These are phyloP conservation scores for Beta macrorhiza DNA, from an alignment of 179 eudicot species.

Conservation along the genomic window DNA sequence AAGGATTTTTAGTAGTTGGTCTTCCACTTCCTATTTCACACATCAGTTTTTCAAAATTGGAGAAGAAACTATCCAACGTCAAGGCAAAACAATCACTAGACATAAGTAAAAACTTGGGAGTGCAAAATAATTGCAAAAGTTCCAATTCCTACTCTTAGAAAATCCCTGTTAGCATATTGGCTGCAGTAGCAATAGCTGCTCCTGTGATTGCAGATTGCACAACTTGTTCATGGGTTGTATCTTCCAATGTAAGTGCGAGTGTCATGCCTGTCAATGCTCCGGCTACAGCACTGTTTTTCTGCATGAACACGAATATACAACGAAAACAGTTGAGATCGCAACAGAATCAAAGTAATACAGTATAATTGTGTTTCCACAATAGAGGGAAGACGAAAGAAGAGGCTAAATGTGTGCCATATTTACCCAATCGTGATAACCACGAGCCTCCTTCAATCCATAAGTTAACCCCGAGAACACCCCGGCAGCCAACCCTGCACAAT, in stretches of 20 bases:
- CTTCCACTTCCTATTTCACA: no score
- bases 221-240: conserved; percentile 64
- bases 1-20: no score
- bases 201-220: conserved; percentile 85
- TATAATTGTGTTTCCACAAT: background rate
- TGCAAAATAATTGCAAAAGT: background rate
- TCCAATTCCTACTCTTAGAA: conserved; percentile 29
- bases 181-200: conserved; percentile 79
- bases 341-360: background rate
- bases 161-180: conserved; percentile 64
- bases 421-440: conserved; percentile 86
- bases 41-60: no score
- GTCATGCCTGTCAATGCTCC: conserved; percentile 79
- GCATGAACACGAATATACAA: conserved; percentile 12
- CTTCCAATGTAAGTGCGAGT: conserved; percentile 52
- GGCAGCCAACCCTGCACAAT: conserved; percentile 66
- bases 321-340: background rate
- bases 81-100: background rate
- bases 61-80: no score
- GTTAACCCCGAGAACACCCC: conserved; percentile 84
- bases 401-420: background rate
- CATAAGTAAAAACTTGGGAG: background rate
- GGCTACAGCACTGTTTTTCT: conserved; percentile 79
- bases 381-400: background rate
- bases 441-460: conserved; percentile 72